Base-by-base conservation (phyloP, 805 yeast species). In the Metschnikowia aberdeeniae region DNA sequence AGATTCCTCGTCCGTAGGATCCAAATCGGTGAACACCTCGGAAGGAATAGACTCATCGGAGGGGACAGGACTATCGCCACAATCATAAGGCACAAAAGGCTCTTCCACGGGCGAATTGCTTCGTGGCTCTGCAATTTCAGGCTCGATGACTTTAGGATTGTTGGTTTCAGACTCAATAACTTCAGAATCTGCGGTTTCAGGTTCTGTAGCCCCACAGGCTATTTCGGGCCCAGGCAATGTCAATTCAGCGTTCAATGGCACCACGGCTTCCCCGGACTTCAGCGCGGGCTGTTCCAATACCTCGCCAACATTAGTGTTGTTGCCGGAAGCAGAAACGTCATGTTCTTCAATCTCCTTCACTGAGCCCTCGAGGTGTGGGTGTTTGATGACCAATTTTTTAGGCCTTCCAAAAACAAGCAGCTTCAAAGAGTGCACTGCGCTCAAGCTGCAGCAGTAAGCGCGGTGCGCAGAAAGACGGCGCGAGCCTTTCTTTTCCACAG, bases 391-490 rank as follows among this genome's bases (percentile, higher is more conserved):
- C 31, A 29, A n/a, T 12, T 12, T 29, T 6, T 29, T 28, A n/a
- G 40, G 34, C 40, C 22, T 29, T 24, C 40, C 34, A n/a, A 20
- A 29, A n/a, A 37, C 34, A 13, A 37, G 13, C 19, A 9, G 34
- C 27, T 29, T 37, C 34, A 37, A 19, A 6, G 34, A 24, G n/a
- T 37, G 30, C 29, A 24, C 29, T 10, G 42, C 42, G 22, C 35
- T 30, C 42, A 39, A 39, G 19, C 42, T 32, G 42, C 36, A 32
- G 11, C 42, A 39, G 29, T 39, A 39, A 13, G 42, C 42, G 42
- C 42, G 42, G 19, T 31, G 29, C 32, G 42, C 42, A 39, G 42
- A 39, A 20, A 39, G 26, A 39, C 42, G 42, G 35, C 42, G 34
- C 35, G 30, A 12, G 3, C 29, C 22, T 7, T n/a, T 6, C 34